Percentiles rank a stretch among this genome's conserved stretches.
Conservation (phyloP, 345 rosid genomes). For the Carallia brachiata region DNA sequence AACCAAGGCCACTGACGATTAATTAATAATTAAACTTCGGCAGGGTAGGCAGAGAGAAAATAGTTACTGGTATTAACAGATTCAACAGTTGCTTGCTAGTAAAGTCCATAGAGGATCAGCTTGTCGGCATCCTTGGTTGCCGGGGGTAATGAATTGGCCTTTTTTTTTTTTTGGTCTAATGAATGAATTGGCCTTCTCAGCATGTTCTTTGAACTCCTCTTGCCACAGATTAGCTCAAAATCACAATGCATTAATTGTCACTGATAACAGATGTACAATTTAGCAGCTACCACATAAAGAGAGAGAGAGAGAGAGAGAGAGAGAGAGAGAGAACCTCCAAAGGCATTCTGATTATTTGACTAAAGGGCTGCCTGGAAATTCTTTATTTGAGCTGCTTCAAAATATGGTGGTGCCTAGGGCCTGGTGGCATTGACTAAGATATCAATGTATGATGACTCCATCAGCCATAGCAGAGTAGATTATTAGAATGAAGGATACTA, state of each 20-base stretch:
- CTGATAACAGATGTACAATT: not conserved
- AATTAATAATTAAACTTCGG: no score
- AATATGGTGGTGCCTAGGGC: no score
- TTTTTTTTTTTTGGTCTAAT: no score
- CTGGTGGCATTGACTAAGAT: no score
- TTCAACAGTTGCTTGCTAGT: conserved; percentile 35
- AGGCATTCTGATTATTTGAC: not conserved
- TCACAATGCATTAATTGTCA: not conserved
- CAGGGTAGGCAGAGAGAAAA: not conserved
- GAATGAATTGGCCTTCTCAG: conserved; percentile 31
- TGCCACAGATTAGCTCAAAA: not conserved
- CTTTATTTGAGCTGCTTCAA: no score
- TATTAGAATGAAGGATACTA: no score
- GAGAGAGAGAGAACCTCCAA: not conserved
- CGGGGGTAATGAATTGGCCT: conserved; percentile 5
- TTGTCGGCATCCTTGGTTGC: conserved; percentile 29
- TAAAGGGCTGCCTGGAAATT: no score
- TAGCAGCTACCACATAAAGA: not conserved
- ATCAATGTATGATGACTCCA: no score
- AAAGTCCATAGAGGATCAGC: conserved; percentile 33
- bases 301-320: not conserved
- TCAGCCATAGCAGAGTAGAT: no score
- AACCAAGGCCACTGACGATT: no score
- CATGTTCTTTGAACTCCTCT: conserved; percentile 29
- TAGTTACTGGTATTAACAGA: conserved; percentile 17